Base-by-base conservation (phyloP, 805 yeast species). In the Saccharomycopsis amapae region DNA sequence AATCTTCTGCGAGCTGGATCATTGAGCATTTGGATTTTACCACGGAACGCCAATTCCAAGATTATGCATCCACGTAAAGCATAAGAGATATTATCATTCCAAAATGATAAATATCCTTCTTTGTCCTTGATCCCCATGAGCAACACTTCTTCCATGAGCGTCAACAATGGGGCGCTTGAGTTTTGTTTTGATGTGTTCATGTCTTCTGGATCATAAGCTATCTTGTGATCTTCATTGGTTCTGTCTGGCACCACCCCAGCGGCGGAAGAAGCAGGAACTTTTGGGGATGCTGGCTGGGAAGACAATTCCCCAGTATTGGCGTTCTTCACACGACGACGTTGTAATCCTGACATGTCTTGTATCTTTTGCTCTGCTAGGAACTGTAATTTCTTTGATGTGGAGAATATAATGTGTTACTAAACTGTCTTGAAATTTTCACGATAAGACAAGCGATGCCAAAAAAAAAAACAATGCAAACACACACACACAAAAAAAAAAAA, bases 61-160 rank as follows among this genome's bases (percentile, higher is more conserved):
- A 93, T 59, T 49, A 93, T 90, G 62, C 96, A 84, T 10, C 98
- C 98, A 57, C 98, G 79, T 49, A 93, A 72, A 1, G 97, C 96
- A 66, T 93, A 93, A 20, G 97, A 87, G 45, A 93, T 89, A 64
- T 87, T 89, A 65, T 93, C 98, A 62, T 93, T 93, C 98, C 98
- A 93, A 66, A 93, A 93, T 24, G 96, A 87, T 38, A 93, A 71
- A 63, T 90, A 88, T 10, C 98, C 98, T 64, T 93, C 97, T 56
- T 85, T 84, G 65, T 93, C 97, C 60, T 90, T 89, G 54, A 93
- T 73, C 4, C 98, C 98, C 69, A 93, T 75, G 52, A 93, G 72
- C 53, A 93, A 69, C 5, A 93, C 96, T 65, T 93, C 98, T 64
- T 93, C 98, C 96, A 93, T 88, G 54, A 93, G 67, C 0, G 98